Percentiles rank a stretch among this genome's conserved stretches.
phyloP scores from a whole-genome alignment of 345 rosid genomes.

The Hypericum perforatum region DNA sequence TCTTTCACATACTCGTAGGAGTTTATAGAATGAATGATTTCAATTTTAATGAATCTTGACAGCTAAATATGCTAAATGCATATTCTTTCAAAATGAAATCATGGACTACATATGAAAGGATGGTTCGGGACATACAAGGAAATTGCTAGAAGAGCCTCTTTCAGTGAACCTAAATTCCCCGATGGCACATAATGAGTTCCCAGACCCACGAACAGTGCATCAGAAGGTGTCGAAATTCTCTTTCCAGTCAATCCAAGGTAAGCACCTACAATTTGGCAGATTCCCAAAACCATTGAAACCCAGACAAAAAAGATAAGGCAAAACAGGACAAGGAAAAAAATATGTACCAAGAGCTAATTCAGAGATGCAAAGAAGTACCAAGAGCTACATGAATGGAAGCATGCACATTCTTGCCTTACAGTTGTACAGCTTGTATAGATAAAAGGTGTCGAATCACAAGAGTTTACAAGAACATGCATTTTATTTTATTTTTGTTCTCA shows the following conservation, averaged over 20 bases:
- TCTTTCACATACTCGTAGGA: neutral
- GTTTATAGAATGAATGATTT: no score
- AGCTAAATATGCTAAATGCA: neutral
- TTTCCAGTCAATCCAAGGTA: constrained; percentile 90
- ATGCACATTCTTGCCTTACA: no score
- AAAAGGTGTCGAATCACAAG: no score
- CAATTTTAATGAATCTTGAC: neutral
- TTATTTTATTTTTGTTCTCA: no score
- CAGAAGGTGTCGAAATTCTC: constrained; percentile 77
- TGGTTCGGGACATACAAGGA: constrained; percentile 36
- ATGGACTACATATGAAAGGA: neutral
- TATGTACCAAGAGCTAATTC: no score
- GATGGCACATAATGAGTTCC: constrained; percentile 86
- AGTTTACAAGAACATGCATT: no score
- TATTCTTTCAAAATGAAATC: constrained; percentile 2
- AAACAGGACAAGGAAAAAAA: neutral
- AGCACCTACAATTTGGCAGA: constrained; percentile 47
- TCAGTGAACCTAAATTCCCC: constrained; percentile 46
- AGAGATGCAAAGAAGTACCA: no score
- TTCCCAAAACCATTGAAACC: neutral
- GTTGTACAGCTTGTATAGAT: no score
- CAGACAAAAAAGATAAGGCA: neutral
- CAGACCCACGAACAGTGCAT: constrained; percentile 70
- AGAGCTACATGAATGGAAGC: no score
- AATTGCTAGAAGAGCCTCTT: constrained; percentile 56